Percentiles rank a stretch among this genome's conserved stretches.
phyloP scores from a whole-genome alignment of 2,329 filamentous ascomycete genomes.

The Epichloe hybrida region DNA sequence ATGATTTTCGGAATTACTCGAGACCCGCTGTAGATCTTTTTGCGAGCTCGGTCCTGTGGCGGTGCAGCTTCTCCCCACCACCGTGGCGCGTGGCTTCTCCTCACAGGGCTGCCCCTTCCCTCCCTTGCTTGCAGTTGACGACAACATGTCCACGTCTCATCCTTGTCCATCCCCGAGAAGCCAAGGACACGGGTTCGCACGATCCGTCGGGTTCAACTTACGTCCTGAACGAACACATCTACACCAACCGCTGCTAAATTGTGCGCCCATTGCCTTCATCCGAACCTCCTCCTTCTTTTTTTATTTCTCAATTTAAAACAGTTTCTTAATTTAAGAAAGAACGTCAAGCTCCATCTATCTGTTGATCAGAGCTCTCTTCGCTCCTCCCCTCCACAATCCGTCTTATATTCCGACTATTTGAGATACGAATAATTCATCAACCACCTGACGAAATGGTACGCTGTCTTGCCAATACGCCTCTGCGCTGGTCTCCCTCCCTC shows the following conservation, averaged over 20 bases:
- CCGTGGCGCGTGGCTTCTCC: background rate
- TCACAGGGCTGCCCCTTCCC: background rate
- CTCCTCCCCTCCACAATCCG: background rate
- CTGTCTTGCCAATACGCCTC: background rate
- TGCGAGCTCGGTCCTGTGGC: background rate
- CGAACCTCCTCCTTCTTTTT: background rate
- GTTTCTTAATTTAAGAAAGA: background rate
- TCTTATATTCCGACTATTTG: background rate
- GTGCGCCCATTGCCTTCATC: background rate
- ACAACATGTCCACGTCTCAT: conserved; percentile 16
- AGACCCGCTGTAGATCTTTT: background rate
- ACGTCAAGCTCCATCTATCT: background rate
- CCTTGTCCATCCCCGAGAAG: background rate
- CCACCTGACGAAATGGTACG: background rate
- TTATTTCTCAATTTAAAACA: background rate
- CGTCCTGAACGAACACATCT: background rate
- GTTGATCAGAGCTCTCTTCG: background rate
- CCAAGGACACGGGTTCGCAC: conserved; percentile 1
- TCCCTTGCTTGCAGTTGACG: conserved; percentile 9
- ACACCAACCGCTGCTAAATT: background rate
- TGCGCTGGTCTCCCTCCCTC: no score
- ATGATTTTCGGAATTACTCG: no score
- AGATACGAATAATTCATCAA: background rate
- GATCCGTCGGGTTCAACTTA: background rate
- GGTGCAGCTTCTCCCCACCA: background rate